These are phyloP conservation scores for Diaporthe citriasiana DNA, from an alignment of 2,329 filamentous ascomycete genomes.

Conservation along the genomic window DNA sequence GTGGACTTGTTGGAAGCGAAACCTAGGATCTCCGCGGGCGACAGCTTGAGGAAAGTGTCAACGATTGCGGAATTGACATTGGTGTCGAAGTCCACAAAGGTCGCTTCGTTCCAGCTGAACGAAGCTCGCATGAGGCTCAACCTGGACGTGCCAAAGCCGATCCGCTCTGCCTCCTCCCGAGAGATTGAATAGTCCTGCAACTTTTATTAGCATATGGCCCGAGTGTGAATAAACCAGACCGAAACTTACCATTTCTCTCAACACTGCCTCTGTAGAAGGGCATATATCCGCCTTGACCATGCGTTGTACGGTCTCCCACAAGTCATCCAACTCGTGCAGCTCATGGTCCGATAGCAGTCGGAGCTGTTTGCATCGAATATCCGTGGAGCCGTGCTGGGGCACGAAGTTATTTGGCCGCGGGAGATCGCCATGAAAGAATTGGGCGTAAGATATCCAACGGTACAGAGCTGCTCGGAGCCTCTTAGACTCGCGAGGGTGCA, in stretches of 20 bases:
- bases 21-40: conserved; percentile 63
- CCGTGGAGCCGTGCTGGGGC: conserved; percentile 43
- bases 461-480: conserved; percentile 66
- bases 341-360: conserved; percentile 60
- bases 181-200: conserved; percentile 23
- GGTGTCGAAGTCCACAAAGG: conserved; percentile 39
- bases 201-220: background rate
- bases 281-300: conserved; percentile 62
- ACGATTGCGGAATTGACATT: conserved; percentile 55
- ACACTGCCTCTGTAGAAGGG: conserved; percentile 58
- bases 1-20: conserved; percentile 59
- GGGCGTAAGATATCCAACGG: conserved; percentile 68
- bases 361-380: conserved; percentile 60
- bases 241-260: conserved; percentile 52
- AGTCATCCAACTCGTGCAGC: conserved; percentile 60
- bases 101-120: conserved; percentile 53
- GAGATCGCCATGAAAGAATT: conserved; percentile 64
- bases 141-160: conserved; percentile 42
- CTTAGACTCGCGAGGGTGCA: conserved; percentile 58
- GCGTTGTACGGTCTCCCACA: conserved; percentile 60
- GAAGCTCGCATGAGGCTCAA: conserved; percentile 30
- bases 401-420: conserved; percentile 47
- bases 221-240: too few species aligned
- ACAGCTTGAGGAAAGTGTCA: conserved; percentile 64
- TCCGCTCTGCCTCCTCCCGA: conserved; percentile 24